Evolutionary conservation across 805 yeast species (phyloP).

Genomic region (Candida krabiensis): DNA sequence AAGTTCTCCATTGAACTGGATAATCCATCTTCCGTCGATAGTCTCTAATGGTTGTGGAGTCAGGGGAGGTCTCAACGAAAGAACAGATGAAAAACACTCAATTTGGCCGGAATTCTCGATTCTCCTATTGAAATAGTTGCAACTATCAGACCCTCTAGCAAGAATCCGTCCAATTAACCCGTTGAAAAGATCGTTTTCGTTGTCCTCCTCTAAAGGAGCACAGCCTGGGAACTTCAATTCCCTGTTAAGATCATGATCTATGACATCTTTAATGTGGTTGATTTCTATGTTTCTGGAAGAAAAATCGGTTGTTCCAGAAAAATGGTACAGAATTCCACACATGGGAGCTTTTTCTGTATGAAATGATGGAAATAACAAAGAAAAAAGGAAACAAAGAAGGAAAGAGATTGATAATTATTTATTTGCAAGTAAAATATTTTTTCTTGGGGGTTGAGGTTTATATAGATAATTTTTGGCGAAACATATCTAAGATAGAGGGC

Average conservation of each 20-base stretch:
- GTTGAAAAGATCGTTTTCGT: conserved; percentile 30
- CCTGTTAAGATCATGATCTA: conserved; percentile 8
- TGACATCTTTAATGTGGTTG: conserved; percentile 8
- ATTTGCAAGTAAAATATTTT: no score
- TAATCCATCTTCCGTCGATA: conserved; percentile 33
- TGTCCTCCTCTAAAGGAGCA: background rate
- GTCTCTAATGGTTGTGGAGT: conserved; percentile 71
- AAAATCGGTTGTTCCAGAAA: conserved; percentile 7
- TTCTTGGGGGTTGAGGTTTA: no score
- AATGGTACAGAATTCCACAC: conserved; percentile 58
- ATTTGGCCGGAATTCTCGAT: conserved; percentile 13
- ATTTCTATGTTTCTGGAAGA: conserved; percentile 4
- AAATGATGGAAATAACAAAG: no score
- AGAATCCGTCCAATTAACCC: conserved; percentile 44
- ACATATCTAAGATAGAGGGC: no score
- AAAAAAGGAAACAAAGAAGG: no score
- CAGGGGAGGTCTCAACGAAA: conserved; percentile 79
- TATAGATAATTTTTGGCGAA: no score
- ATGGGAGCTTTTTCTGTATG: conserved; percentile 33
- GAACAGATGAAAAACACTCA: conserved; percentile 65
- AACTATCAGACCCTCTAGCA: conserved; percentile 67
- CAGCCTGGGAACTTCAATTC: conserved; percentile 20
- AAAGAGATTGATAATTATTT: no score
- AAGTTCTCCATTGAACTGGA: conserved; percentile 92
- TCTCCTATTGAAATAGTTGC: conserved; percentile 26